phyloP scores from a whole-genome alignment of 2,329 filamentous ascomycete species.

The Botrytis medusae region DNA sequence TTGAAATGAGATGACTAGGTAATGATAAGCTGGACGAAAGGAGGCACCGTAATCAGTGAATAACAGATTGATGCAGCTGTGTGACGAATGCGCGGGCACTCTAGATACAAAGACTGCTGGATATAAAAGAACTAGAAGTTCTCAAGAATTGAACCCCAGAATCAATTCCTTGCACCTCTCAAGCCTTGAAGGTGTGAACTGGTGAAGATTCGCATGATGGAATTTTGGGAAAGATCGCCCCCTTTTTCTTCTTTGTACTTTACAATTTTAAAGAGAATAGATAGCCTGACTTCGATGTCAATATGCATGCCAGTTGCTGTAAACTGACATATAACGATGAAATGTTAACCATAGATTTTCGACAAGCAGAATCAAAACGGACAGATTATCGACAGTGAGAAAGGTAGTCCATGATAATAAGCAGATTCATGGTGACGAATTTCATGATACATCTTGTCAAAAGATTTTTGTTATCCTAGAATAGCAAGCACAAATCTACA shows the following conservation, averaged over 20 bases:
- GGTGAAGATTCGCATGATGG: background rate
- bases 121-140: background rate
- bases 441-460: background rate
- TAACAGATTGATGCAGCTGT: no score
- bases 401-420: background rate
- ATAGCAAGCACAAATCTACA: background rate
- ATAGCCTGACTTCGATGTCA: no score
- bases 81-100: no score
- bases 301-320: no score
- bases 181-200: background rate
- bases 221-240: background rate
- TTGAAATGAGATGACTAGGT: background rate
- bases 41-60: background rate
- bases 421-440: background rate
- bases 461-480: accelerated
- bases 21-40: no score
- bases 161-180: background rate
- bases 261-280: no score
- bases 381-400: background rate
- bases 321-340: no score
- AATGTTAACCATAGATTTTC: no score
- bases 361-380: no score
- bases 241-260: background rate
- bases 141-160: background rate
- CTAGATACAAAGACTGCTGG: background rate